These are phyloP conservation scores for Oxyria digyna DNA, from an alignment of 148 eudicot genomes.

Conservation along the genomic window DNA sequence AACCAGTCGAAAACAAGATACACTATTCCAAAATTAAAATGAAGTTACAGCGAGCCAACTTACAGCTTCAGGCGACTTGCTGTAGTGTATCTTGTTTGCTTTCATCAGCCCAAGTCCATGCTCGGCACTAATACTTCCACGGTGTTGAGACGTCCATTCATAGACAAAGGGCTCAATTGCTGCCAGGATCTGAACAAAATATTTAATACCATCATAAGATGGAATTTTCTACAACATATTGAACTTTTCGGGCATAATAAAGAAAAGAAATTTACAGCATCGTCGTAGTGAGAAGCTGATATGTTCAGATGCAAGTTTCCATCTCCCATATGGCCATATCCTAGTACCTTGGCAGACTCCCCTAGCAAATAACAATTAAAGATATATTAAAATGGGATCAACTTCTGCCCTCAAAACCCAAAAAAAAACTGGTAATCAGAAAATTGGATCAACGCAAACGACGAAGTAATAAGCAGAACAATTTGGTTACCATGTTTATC, in stretches of 20 bases:
- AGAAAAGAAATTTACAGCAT: conserved; percentile 40
- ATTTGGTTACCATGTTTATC: conserved; percentile 30
- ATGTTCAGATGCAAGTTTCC: conserved; percentile 94
- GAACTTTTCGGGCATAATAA: not conserved
- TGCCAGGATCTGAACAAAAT: conserved; percentile 46
- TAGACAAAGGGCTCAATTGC: conserved; percentile 90
- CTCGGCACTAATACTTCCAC: conserved; percentile 96
- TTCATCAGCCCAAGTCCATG: conserved; percentile 95
- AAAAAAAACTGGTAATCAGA: not conserved
- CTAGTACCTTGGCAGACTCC: conserved; percentile 59
- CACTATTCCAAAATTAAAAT: not conserved
- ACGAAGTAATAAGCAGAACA: not conserved
- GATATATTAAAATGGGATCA: not conserved
- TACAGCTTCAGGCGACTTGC: conserved; percentile 88
- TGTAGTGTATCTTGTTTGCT: conserved; percentile 83
- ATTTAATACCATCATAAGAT: not conserved
- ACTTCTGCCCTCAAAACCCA: not conserved
- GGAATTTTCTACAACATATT: not conserved
- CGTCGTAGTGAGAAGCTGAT: conserved; percentile 60
- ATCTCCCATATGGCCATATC: conserved; percentile 95
- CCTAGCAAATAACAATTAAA: conserved; percentile 22
- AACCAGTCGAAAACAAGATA: not conserved
- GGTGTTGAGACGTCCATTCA: conserved; percentile 89
- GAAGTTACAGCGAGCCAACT: conserved; percentile 15
- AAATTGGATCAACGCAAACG: not conserved